phyloP scores from a whole-genome alignment of 495 filamentous ascomycete species.

The Thermothielavioides terrestris region DNA sequence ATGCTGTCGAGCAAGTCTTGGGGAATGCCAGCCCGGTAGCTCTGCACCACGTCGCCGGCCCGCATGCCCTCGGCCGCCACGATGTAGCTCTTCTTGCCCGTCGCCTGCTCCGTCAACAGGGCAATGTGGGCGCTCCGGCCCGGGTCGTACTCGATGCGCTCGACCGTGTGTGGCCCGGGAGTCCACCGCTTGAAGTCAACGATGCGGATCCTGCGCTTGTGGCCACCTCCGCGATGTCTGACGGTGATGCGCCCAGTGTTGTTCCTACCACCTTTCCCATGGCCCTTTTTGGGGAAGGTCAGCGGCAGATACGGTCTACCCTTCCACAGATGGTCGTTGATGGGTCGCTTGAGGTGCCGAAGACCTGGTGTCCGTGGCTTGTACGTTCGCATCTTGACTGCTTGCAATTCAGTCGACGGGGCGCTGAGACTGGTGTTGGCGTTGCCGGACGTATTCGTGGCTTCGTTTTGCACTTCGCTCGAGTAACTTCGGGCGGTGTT shows the following conservation, averaged over 20 bases:
- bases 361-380: conserved; percentile 92
- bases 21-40: conserved; percentile 82
- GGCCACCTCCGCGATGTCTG: conserved; percentile 82
- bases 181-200: conserved; percentile 74
- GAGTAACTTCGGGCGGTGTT: conserved; percentile 20
- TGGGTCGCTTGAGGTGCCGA: conserved; percentile 78
- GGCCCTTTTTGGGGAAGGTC: conserved; percentile 85
- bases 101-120: conserved; percentile 62
- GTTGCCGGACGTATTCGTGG: not conserved
- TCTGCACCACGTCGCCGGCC: conserved; percentile 83
- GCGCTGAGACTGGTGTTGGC: conserved; percentile 1
- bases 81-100: conserved; percentile 71
- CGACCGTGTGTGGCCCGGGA: conserved; percentile 74
- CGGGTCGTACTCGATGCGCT: conserved; percentile 93
- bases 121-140: conserved; percentile 91
- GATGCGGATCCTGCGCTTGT: conserved; percentile 80
- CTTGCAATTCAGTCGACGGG: conserved; percentile 24
- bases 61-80: conserved; percentile 88
- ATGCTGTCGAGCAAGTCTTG: conserved; percentile 74
- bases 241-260: conserved; percentile 76
- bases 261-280: conserved; percentile 86
- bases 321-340: conserved; percentile 96
- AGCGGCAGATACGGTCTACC: conserved; percentile 73
- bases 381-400: conserved; percentile 64
- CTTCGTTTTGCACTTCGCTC: conserved; percentile 6